Percentiles rank a stretch among this genome's conserved stretches.
phyloP scores from a whole-genome alignment of 208 protist species.

The Crithidia acanthocephali region DNA sequence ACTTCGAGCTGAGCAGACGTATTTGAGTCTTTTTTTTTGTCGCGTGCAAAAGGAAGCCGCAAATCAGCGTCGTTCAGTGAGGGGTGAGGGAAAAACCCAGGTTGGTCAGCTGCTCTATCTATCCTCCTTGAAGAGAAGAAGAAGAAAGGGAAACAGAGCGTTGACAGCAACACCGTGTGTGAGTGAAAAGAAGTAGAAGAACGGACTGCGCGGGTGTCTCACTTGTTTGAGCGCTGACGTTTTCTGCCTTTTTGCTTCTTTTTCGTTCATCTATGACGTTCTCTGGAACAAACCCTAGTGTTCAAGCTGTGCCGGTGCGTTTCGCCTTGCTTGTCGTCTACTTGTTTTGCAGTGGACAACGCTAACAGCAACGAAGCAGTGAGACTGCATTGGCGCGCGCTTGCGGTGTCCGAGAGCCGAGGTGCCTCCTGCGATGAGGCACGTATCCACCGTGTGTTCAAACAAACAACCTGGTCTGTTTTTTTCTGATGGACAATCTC shows the following conservation, averaged over 20 bases:
- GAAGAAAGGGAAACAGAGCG: background rate
- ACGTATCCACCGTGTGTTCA: conserved; percentile 3
- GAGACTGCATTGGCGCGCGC: background rate
- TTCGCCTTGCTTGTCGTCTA: background rate
- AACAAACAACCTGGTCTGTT: conserved; percentile 7
- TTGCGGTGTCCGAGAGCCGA: conserved; percentile 25
- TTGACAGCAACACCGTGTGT: conserved; percentile 3
- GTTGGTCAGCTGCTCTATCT: background rate
- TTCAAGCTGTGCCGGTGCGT: background rate
- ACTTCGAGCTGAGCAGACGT: too few species aligned
- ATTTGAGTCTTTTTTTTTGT: too few species aligned
- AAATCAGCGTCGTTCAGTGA: background rate
- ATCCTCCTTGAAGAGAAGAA: background rate
- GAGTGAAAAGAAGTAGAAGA: background rate
- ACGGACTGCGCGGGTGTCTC: background rate
- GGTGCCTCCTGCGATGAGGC: conserved; percentile 8
- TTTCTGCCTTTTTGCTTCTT: conserved; percentile 7
- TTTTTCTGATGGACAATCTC: conserved; percentile 13
- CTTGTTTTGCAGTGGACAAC: background rate
- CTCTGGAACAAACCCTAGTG: conserved; percentile 22
- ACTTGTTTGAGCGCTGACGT: background rate
- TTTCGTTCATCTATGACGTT: conserved; percentile 19
- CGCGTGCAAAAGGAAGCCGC: background rate
- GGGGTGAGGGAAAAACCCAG: conserved; percentile 6
- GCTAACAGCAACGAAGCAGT: background rate